A percentile compares a stretch with the other conserved stretches of the same genome.
Conservation (phyloP, 305 asterid species). For the Fraxinus nigra region DNA sequence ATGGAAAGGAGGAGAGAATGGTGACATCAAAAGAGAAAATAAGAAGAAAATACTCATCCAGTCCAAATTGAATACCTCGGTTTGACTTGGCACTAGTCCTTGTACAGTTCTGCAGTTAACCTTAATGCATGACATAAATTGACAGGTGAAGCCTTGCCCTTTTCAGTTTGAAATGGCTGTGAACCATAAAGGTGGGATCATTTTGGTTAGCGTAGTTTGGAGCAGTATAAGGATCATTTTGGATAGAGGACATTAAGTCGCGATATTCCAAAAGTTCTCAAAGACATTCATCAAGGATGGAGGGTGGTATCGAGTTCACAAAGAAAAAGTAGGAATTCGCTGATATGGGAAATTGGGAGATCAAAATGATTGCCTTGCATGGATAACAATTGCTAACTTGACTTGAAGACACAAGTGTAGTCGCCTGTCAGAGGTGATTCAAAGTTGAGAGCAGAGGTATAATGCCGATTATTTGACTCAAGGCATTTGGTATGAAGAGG, state of each 20-base stretch:
- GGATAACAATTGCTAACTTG: not conserved
- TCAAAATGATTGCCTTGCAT: not conserved
- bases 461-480: not conserved
- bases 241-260: not conserved
- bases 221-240: not conserved
- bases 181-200: not conserved
- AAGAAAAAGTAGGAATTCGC: not conserved
- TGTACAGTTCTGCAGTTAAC: not conserved
- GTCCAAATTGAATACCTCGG: not conserved
- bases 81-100: not conserved
- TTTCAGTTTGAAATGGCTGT: not conserved
- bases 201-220: not conserved
- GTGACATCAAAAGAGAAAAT: not conserved
- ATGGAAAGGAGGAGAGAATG: not conserved
- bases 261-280: not conserved
- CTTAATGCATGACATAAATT: not conserved
- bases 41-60: not conserved
- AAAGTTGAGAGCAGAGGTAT: not conserved
- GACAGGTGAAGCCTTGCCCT: not conserved
- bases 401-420: not conserved
- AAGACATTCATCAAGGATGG: not conserved
- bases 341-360: not conserved
- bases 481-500: not conserved
- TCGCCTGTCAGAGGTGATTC: not conserved
- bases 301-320: not conserved